Evolutionary conservation across 371 early-diverging fungal species (phyloP).

Genomic region (Haplosporangium sp.): DNA sequence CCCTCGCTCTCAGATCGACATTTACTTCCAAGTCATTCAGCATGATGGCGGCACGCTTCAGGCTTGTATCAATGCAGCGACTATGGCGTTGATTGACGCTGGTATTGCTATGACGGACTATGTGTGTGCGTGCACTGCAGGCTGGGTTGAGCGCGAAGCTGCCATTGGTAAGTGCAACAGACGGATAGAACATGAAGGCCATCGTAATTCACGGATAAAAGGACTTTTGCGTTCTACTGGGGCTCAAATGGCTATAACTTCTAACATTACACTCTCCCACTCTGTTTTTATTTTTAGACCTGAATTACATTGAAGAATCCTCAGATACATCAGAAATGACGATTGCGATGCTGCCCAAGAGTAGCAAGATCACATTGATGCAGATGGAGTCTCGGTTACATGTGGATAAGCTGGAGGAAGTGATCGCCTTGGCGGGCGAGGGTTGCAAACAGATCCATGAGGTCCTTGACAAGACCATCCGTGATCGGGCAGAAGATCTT

Average conservation of each 20-base stretch:
- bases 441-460: slow-evolving; percentile 87
- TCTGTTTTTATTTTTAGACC: slow-evolving; percentile 61
- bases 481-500: slow-evolving; percentile 59
- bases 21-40: slow-evolving; percentile 92
- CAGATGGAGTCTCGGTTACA: slow-evolving; percentile 92
- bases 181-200: not conserved
- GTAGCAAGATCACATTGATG: slow-evolving; percentile 81
- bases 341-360: slow-evolving; percentile 87
- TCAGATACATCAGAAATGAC: slow-evolving; percentile 91
- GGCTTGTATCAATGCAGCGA: slow-evolving; percentile 92
- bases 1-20: slow-evolving; percentile 91
- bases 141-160: slow-evolving; percentile 84
- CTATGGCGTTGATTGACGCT: slow-evolving; percentile 96
- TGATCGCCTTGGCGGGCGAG: slow-evolving; percentile 80
- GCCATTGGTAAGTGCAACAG: slow-evolving; percentile 69
- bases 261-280: not conserved
- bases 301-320: slow-evolving; percentile 91
- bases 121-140: slow-evolving; percentile 95
- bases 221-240: not conserved
- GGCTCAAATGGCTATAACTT: not conserved
- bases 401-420: slow-evolving; percentile 82
- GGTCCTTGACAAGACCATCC: slow-evolving; percentile 81
- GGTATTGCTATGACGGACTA: slow-evolving; percentile 97
- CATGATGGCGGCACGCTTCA: slow-evolving; percentile 91
- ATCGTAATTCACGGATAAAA: not conserved